Evolutionary conservation across 1,284 basidiomycete genomes (phyloP).

Genomic region (Phellopilus nigrolimitatus): DNA sequence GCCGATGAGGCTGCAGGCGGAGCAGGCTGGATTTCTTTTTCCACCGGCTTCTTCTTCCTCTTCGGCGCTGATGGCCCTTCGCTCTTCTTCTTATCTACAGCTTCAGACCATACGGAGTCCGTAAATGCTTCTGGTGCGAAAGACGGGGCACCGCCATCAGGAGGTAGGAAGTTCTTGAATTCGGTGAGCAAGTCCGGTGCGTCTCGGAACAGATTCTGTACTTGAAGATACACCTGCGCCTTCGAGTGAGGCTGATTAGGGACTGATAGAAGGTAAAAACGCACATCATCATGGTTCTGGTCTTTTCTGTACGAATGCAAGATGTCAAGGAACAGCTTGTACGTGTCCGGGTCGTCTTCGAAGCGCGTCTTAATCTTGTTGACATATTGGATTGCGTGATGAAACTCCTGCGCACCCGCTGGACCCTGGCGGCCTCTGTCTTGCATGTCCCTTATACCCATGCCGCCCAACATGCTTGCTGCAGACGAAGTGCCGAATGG

Average conservation of each 20-base stretch:
- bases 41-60: slow-evolving; percentile 52
- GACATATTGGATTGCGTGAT: slow-evolving; percentile 96
- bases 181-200: slow-evolving; percentile 91
- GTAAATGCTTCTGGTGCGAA: slow-evolving; percentile 20
- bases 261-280: slow-evolving; percentile 29
- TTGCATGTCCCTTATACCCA: slow-evolving; percentile 23
- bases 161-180: slow-evolving; percentile 94
- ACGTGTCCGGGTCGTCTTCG: slow-evolving; percentile 88
- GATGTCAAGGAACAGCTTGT: slow-evolving; percentile 98
- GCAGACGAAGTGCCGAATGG: slow-evolving; percentile 29
- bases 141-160: slow-evolving; percentile 37
- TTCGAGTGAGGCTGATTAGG: slow-evolving; percentile 28
- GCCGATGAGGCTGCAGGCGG: slow-evolving; percentile 42
- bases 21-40: slow-evolving; percentile 57
- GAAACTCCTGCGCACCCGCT: slow-evolving; percentile 73
- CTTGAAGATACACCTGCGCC: slow-evolving; percentile 87
- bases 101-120: slow-evolving; percentile 24
- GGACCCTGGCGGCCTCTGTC: slow-evolving; percentile 30
- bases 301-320: slow-evolving; percentile 98
- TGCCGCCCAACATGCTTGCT: slow-evolving; percentile 21
- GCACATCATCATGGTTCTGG: slow-evolving; percentile 82
- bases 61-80: slow-evolving; percentile 38
- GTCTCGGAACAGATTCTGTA: slow-evolving; percentile 88
- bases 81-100: slow-evolving; percentile 42
- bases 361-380: slow-evolving; percentile 99